Base-by-base conservation (phyloP, 164 flowering plant genomes). In the Magnolia changhungtana region DNA sequence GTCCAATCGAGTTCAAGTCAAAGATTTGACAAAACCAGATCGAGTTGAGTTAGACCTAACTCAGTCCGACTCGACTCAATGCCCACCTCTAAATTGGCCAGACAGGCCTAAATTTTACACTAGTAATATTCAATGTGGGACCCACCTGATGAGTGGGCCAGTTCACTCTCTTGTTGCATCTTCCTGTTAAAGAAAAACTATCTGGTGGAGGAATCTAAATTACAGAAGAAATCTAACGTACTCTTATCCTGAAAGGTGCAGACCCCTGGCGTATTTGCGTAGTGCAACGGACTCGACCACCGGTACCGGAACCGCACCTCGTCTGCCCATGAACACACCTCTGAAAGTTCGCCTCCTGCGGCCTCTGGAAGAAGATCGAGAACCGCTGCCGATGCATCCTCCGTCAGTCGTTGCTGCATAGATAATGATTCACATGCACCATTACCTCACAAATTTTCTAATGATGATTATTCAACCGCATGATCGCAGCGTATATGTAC, bases 241-340 rank as follows among this genome's bases (percentile, higher is more conserved):
- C 98, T 91, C 64, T 67, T 74, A 80, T 89, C 88, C 55, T 88
- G 80, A 78, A 85, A 94, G 19, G 68, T 83, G 86, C 98, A 95
- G 74, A 87, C 82, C 37, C 90, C 97, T 29, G 98, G 96, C 20
- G 93, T 90, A 61, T 93, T 78, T 21, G 89, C 84, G 81, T 73
- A 95, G 79, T 93, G 98, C 63, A 95, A 93, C 19, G 95, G 74
- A 19, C 88, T 75, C 0, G 97, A 90, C 96, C 98, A 93, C 51
- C 77, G 92, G 69, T 89, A 90, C 16, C 78, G 80, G 67, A 90
- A 89, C 86, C 82, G 89, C 51, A 95, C 87, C 4, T 71, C 81
- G 63, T 95, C 97, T 8, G 98, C 96, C 98, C 98, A 95, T 4
- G 86, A 83, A 71, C 97, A 94, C 59, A 84, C 49, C 64, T 85